Conservation (phyloP, 192 early-diverging fungal species). For the Coemansia reversa region DNA sequence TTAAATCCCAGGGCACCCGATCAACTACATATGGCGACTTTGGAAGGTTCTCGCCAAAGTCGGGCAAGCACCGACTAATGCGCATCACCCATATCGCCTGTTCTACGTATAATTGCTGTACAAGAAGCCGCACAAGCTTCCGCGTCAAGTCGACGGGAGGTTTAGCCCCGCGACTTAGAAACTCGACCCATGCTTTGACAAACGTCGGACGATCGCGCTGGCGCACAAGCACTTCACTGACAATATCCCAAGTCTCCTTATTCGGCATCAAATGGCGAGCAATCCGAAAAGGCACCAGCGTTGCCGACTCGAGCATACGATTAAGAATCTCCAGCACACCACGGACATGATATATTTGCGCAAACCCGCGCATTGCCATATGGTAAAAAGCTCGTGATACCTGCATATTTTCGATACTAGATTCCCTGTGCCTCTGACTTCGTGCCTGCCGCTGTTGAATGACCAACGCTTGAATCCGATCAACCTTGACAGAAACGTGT, state of each 20-base stretch:
- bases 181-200: constrained; percentile 46
- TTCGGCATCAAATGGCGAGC: constrained; percentile 46
- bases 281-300: constrained; percentile 37
- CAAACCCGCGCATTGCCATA: constrained; percentile 52
- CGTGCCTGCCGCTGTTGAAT: constrained; percentile 15
- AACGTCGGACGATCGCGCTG: constrained; percentile 46
- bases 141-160: constrained; percentile 38
- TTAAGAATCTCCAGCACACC: constrained; percentile 45
- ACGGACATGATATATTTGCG: constrained; percentile 45
- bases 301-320: constrained; percentile 44
- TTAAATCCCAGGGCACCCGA: constrained; percentile 49
- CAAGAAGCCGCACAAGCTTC: constrained; percentile 39
- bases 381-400: constrained; percentile 47
- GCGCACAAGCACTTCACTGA: constrained; percentile 40
- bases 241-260: constrained; percentile 46
- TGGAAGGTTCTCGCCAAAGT: constrained; percentile 30
- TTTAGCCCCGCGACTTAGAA: constrained; percentile 47
- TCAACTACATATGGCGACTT: constrained; percentile 18
- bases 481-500: constrained; percentile 4
- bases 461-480: constrained; percentile 32
- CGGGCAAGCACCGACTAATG: constrained; percentile 47
- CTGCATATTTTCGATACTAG: not conserved
- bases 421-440: not conserved
- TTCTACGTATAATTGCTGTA: constrained; percentile 42
- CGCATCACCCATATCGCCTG: constrained; percentile 54